Evolutionary conservation across 208 protist species (phyloP).

Genomic region (Vickermania spadyakhi): DNA sequence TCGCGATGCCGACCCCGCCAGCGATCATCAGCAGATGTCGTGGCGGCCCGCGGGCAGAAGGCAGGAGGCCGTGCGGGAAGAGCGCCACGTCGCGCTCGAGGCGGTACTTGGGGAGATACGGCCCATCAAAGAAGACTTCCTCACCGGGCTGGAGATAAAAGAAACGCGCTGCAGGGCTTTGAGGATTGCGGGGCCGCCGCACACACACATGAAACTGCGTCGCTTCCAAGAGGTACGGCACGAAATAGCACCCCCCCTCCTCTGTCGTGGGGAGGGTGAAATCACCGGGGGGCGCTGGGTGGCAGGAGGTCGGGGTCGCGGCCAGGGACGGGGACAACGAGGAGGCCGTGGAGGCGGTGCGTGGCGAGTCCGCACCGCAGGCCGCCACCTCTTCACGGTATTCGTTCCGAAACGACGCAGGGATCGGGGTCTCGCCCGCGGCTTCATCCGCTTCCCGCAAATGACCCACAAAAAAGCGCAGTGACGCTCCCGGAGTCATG

Average conservation of each 20-base stretch:
- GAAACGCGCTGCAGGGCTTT: slow-evolving; percentile 27
- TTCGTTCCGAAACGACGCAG: too few relatives aligned
- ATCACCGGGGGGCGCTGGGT: neutral
- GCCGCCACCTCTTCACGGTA: neutral
- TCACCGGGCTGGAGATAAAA: slow-evolving; percentile 26
- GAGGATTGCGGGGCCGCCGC: slow-evolving; percentile 22
- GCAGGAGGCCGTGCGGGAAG: slow-evolving; percentile 29
- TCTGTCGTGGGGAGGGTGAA: neutral
- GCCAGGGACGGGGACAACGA: neutral
- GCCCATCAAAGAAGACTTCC: slow-evolving; percentile 41
- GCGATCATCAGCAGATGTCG: slow-evolving; percentile 51
- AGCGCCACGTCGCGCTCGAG: slow-evolving; percentile 28
- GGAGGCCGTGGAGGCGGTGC: neutral
- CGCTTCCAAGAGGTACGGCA: slow-evolving; percentile 28
- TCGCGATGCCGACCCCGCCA: slow-evolving; percentile 50
- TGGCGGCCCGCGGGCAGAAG: slow-evolving; percentile 24
- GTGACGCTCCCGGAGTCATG: neutral
- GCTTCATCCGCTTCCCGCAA: neutral
- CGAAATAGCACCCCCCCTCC: slow-evolving; percentile 29
- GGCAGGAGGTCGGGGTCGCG: neutral
- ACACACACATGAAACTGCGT: slow-evolving; percentile 49
- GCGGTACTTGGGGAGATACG: slow-evolving; percentile 34
- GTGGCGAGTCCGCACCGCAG: neutral
- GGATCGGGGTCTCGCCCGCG: too few relatives aligned
- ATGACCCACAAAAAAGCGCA: slow-evolving; percentile 1